Base-by-base conservation (phyloP, 768 basidiomycete genomes). In the Trametes elegans region DNA sequence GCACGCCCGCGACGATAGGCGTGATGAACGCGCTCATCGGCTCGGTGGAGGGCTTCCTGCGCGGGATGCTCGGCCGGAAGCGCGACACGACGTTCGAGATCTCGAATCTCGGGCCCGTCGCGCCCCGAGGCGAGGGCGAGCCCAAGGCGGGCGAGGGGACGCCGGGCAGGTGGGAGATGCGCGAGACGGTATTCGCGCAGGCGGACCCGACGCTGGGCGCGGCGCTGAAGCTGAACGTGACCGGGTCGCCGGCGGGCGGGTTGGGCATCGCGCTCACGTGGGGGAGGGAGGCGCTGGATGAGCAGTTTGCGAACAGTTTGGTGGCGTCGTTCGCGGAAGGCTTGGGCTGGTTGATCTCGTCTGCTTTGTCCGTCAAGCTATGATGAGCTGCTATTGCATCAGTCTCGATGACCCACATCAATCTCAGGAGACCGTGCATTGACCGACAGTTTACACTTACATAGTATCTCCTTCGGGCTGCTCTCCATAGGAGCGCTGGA, bases 81-180 rank as follows among this genome's bases (percentile, higher is more conserved):
- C 64, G 76, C 23, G 57, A 53, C 4, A 59, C 23, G 21, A 69
- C 68, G 29, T 49, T 77, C 18, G 70, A 70, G 53, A 47, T 76
- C 13, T 76, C 75, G 23, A 77, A 77, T 58, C 44, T 73, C 11
- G 74, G 75, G 10, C 60, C 55, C 2, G 67, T 73, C 35, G 50
- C 59, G 10, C 14, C 35, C n/a, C n/a, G n/a, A 35, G 11, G n/a
- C 34, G 2, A 39, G 13, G 18, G 43, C 24, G 14, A n/a, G n/a
- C 29, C 21, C 57, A 9, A 19, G 4, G 5, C 42, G 36, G 35
- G 13, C 35, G 3, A 14, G 16, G 19, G 49, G 7, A 32, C 39
- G 27, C 46, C 1, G 32, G 32, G 11, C 34, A 10, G n/a, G 42
- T 68, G 66, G 66, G 31, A 13, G n/a, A 63, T 66, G 14, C 58